Evolutionary conservation across 1,284 basidiomycete genomes (phyloP).

Genomic region (Leccinum proliferum): DNA sequence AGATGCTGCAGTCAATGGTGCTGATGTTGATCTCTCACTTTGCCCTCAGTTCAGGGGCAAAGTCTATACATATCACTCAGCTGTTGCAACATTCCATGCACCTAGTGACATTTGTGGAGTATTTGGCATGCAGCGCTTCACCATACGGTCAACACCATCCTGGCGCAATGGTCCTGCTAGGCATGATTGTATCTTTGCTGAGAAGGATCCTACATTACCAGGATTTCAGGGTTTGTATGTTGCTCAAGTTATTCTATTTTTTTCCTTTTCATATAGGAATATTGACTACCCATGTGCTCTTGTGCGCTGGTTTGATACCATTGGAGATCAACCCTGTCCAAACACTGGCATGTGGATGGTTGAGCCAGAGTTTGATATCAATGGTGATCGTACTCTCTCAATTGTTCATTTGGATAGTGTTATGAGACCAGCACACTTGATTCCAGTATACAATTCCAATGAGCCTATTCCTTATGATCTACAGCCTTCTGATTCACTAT

Average conservation of each 20-base stretch:
- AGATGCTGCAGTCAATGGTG: background rate
- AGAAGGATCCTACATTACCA: background rate
- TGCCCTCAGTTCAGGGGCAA: background rate
- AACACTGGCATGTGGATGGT: background rate
- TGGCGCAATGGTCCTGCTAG: background rate
- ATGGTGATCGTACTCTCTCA: background rate
- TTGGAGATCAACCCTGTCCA: background rate
- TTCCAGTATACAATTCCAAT: background rate
- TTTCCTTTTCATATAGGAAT: background rate
- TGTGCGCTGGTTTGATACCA: background rate
- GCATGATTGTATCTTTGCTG: background rate
- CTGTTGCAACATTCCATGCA: background rate
- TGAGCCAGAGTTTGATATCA: background rate
- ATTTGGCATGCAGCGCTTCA: background rate
- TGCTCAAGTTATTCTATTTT: background rate
- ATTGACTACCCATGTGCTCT: background rate
- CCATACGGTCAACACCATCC: background rate
- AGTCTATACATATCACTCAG: background rate
- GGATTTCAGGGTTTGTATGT: background rate
- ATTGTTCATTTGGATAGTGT: background rate
- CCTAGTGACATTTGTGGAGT: background rate
- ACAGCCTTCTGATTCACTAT: background rate
- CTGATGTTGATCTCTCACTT: background rate
- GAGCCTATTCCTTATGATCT: background rate
- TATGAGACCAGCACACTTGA: background rate